A percentile compares a stretch with the other conserved stretches of the same genome.
phyloP scores from a whole-genome alignment of 768 basidiomycete genomes.

The Tulasnella sp. region DNA sequence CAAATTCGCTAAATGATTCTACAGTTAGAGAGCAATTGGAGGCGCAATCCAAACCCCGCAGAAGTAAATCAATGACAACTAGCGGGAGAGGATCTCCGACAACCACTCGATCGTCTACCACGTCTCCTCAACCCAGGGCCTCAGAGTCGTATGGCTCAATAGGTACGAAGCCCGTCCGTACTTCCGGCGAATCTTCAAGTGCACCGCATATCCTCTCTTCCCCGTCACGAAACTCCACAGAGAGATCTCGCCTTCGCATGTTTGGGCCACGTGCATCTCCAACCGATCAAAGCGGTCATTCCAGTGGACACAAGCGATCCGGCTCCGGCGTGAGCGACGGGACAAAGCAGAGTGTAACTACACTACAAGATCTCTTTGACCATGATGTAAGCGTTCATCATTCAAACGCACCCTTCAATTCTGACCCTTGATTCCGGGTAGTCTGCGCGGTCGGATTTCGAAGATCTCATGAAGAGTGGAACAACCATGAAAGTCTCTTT shows the following conservation, averaged over 20 bases:
- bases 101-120: conserved; percentile 1
- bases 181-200: background rate
- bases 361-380: background rate
- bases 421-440: background rate
- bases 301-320: background rate
- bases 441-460: conserved; percentile 46
- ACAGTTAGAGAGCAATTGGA: conserved; percentile 73
- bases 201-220: background rate
- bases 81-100: conserved; percentile 1
- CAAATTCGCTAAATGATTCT: conserved; percentile 18
- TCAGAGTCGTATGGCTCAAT: background rate
- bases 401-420: background rate
- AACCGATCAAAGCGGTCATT: background rate
- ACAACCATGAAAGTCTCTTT: conserved; percentile 92
- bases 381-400: conserved; percentile 9
- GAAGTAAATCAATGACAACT: conserved; percentile 19
- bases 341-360: background rate
- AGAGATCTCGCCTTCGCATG: conserved; percentile 6
- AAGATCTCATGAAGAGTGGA: conserved; percentile 80
- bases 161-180: background rate
- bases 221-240: background rate
- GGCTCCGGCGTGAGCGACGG: background rate
- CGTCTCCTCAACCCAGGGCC: conserved; percentile 7
- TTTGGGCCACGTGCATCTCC: background rate
- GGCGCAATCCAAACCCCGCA: conserved; percentile 27